phyloP scores from a whole-genome alignment of 1,284 basidiomycete genomes.

The Apiotrichum domesticum region DNA sequence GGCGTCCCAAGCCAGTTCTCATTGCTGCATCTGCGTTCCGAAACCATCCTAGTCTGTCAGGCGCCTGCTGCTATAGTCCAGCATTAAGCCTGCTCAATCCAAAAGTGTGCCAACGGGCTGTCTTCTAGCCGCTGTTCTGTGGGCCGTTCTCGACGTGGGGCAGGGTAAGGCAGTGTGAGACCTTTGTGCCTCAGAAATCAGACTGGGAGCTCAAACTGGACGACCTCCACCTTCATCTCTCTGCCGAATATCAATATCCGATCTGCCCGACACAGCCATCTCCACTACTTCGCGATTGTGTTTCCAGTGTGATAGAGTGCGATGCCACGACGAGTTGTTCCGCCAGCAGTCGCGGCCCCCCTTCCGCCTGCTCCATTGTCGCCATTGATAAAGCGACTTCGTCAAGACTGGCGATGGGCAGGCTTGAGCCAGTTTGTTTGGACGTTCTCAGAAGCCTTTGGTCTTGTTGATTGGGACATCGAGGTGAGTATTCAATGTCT shows the following conservation, averaged over 20 bases:
- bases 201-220: too few species aligned
- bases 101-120: too few species aligned
- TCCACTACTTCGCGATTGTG: background rate
- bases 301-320: background rate
- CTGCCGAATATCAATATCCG: background rate
- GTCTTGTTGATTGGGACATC: slow-evolving; percentile 43
- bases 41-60: too few species aligned
- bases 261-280: background rate
- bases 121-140: too few species aligned
- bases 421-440: slow-evolving; percentile 45
- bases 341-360: slow-evolving; percentile 18
- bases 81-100: too few species aligned
- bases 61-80: too few species aligned
- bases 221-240: too few species aligned
- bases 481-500: slow-evolving; percentile 28
- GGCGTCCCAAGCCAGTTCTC: too few species aligned
- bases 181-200: too few species aligned
- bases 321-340: slow-evolving; percentile 31
- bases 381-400: slow-evolving; percentile 37
- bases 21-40: too few species aligned
- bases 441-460: slow-evolving; percentile 45
- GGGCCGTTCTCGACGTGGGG: too few species aligned
- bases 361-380: slow-evolving; percentile 36
- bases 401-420: slow-evolving; percentile 47
- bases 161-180: too few species aligned